A percentile compares a stretch with the other conserved stretches of the same genome.
These are phyloP conservation scores for Asterionellopsis glacialis DNA, from an alignment of 108 stramenopile species.

Conservation along the genomic window DNA sequence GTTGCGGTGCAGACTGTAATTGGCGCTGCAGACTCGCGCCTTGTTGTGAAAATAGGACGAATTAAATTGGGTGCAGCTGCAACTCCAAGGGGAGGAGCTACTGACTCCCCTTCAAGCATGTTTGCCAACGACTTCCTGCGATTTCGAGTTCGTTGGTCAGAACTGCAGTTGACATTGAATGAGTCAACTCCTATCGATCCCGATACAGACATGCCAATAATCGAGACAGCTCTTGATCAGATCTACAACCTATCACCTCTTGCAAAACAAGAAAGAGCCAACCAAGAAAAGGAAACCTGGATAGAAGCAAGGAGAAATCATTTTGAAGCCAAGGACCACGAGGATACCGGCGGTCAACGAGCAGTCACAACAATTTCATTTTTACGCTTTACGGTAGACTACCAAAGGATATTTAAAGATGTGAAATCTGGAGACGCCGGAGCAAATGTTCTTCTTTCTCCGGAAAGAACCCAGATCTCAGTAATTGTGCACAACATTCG, in stretches of 20 bases:
- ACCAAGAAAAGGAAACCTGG: not conserved
- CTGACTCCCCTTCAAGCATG: slow-evolving; percentile 8
- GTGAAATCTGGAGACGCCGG: not conserved
- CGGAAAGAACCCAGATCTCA: slow-evolving; percentile 70
- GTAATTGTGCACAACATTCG: slow-evolving; percentile 63
- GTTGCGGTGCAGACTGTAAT: slow-evolving; percentile 76
- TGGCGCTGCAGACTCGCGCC: slow-evolving; percentile 58
- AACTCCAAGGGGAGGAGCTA: not conserved
- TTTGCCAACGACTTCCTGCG: slow-evolving; percentile 64
- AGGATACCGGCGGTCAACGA: slow-evolving; percentile 2
- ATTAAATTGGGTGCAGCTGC: slow-evolving; percentile 30
- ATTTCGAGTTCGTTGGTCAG: slow-evolving; percentile 74
- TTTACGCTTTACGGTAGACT: slow-evolving; percentile 75
- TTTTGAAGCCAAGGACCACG: slow-evolving; percentile 5
- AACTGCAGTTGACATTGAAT: slow-evolving; percentile 67
- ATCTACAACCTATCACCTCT: no score
- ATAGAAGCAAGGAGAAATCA: slow-evolving; percentile 7
- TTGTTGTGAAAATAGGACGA: slow-evolving; percentile 81
- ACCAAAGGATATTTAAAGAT: slow-evolving; percentile 78
- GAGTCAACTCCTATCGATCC: slow-evolving; percentile 24
- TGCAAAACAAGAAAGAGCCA: not conserved
- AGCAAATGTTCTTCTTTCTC: slow-evolving; percentile 18
- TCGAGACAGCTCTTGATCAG: slow-evolving; percentile 18
- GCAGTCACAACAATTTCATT: slow-evolving; percentile 47
- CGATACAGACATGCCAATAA: slow-evolving; percentile 3